phyloP scores from a whole-genome alignment of 148 eudicot genomes.

The Rhododendron ferrugineum region DNA sequence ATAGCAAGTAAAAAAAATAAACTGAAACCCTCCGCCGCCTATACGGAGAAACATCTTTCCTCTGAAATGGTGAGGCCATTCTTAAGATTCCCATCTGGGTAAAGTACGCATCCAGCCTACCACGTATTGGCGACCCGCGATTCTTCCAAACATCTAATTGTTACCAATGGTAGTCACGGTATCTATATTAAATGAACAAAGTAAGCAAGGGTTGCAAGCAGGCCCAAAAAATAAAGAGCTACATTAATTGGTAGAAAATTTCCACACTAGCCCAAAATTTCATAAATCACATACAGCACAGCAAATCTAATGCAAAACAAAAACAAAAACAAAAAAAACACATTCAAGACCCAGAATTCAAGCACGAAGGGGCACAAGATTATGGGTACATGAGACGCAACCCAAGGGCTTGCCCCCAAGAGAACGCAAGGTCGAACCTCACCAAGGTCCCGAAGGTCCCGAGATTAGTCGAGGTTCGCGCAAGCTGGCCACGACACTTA shows the following conservation, averaged over 20 bases:
- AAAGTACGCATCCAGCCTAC: neutral
- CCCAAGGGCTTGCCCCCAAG: too few species aligned
- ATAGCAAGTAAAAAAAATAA: neutral
- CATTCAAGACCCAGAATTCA: neutral
- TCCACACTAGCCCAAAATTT: neutral
- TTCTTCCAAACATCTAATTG: too few species aligned
- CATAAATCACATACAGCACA: neutral
- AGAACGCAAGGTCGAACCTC: too few species aligned
- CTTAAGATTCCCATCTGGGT: too few species aligned
- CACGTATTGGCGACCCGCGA: neutral
- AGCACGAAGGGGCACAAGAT: neutral
- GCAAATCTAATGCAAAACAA: neutral
- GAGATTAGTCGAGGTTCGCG: too few species aligned
- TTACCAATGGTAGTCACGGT: neutral
- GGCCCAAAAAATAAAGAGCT: neutral
- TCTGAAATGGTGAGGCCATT: neutral
- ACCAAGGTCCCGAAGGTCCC: too few species aligned
- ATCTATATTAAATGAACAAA: neutral
- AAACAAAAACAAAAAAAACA: neutral
- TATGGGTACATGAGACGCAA: neutral
- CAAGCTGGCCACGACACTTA: neutral
- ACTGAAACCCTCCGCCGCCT: too few species aligned
- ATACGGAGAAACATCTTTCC: neutral
- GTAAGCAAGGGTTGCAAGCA: neutral
- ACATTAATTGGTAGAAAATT: neutral